Base-by-base conservation (phyloP, 352 stramenopile genomes). In the Peronospora destructor region DNA sequence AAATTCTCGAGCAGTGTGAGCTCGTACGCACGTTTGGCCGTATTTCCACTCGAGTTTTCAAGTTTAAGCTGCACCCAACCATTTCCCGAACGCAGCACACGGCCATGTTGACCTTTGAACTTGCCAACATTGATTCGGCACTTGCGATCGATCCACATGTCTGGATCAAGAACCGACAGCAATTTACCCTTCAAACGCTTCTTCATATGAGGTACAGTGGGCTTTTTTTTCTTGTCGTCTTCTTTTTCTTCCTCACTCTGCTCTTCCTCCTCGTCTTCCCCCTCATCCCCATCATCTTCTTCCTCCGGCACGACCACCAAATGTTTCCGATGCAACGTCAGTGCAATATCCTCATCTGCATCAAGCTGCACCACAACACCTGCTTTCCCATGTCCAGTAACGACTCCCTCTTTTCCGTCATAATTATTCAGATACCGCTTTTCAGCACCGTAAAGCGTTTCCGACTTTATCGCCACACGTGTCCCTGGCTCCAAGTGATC, bases 101-200 rank as follows among this genome's bases (percentile, higher is more conserved):
- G 76, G 2, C 80, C 84, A 45, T 80, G 67, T 16, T 75, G 56
- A 1, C 81, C 81, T 34, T 89, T 89, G 50, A 91, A 94, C 60
- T 94, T 94, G 49, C 84, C 84, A 0, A 94, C 84, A 42, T 94
- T 94, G 45, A 94, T 90, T 13, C 84, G 76, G 36, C 82, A 91
- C 36, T 79, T 77, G 38, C 84, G 84, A 37, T 87, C 80, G 21
- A 94, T 90, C 84, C 84, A 94, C 79, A 94, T 88, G 16, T 94
- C 84, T 1, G 84, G 82, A 33, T 94, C 84, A 28, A 94, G 43
- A 47, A 79, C 69, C 0, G 83, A 91, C 1, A 94, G 62, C 13
- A 94, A 50, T 44, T 84, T 72, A 5, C 74, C 68, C 29, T 84
- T 87, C 7, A 63, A 59, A 17, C 59, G 59, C 54, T 40, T 46